Evolutionary conservation across 768 basidiomycete genomes (phyloP).

Genomic region (Inosperma sp.): DNA sequence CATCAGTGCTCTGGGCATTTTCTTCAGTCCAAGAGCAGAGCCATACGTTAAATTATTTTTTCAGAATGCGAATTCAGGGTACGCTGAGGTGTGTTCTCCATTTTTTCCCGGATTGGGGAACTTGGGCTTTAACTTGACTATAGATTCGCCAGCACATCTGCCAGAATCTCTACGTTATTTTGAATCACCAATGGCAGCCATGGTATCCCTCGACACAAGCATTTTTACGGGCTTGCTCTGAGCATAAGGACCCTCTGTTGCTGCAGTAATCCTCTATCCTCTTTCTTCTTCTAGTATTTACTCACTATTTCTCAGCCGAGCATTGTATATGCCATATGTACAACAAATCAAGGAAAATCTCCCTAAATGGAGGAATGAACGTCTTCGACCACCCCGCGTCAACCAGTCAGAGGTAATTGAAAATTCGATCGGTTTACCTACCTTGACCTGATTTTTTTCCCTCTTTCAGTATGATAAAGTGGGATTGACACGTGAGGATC

Average conservation of each 20-base stretch:
- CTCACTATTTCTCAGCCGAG: constrained; percentile 36
- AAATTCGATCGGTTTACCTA: constrained; percentile 11
- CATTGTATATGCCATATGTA: constrained; percentile 54
- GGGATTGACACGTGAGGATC: constrained; percentile 66
- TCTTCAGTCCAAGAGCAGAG: constrained; percentile 64
- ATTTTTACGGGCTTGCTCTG: constrained; percentile 53
- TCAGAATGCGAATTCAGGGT: constrained; percentile 72
- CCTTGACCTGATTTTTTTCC: not conserved
- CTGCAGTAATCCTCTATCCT: constrained; percentile 42
- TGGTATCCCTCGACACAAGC: constrained; percentile 51
- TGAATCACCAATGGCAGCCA: constrained; percentile 64
- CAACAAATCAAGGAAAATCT: constrained; percentile 53
- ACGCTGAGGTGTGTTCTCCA: constrained; percentile 61
- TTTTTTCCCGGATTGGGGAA: constrained; percentile 1
- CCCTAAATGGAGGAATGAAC: constrained; percentile 65
- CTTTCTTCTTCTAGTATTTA: constrained; percentile 1
- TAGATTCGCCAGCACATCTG: constrained; percentile 71
- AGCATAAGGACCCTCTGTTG: constrained; percentile 51
- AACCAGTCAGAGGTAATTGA: constrained; percentile 64
- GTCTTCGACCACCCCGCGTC: constrained; percentile 82
- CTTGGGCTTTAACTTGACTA: not conserved
- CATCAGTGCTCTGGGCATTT: constrained; percentile 59
- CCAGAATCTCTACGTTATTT: constrained; percentile 54
- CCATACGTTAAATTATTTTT: constrained; percentile 68
- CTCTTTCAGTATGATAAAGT: constrained; percentile 74